Base-by-base conservation (phyloP, 2,329 filamentous ascomycete species). In the Talaromyces amestolkiae region DNA sequence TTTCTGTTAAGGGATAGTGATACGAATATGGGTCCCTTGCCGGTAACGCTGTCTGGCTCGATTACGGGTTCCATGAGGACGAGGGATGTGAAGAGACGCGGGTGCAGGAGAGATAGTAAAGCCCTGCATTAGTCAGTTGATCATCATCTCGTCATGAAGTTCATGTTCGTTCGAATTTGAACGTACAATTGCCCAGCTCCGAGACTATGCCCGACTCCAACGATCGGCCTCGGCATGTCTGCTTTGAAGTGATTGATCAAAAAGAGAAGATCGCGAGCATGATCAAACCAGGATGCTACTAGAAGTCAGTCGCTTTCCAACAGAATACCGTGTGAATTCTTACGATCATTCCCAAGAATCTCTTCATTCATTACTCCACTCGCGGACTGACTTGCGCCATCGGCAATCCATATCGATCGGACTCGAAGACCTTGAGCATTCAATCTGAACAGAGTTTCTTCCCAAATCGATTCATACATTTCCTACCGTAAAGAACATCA, bases 171-270 rank as follows among this genome's bases (percentile, higher is more conserved):
- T 31, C 47, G 15, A 6, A 3, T 31, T 17, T 51, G 22, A n/a
- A 53, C 49, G 1, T 33, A 53, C 49, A 53, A 19, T 33, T 53
- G 49, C n/a, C 24, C 85, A 69, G 84, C 91, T 69, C 93, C 93
- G 80, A 93, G 91, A 69, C 91, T 94, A 78, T 97, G 93, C 15
- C 91, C 92, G n/a, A 96, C 76, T 65, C 90, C 92, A 69, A 96
- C 79, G n/a, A 96, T 80, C 0, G 93, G 93, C 27, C 68, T 72
- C 2, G 74, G 73, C 74, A 77, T 77, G n/a, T 75, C 64, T 19
- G 71, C 66, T 33, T 73, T 69, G 56, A 75, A 75, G 10, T 72
- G 65, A 45, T 75, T 75, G 68, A 76, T 71, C 69, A 77, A 66
- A 72, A 92, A 86, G 24, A 93, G 82, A 3, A 96, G 83, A 77